Conservation (phyloP, 1,139 yeast species). For the Candida sanyaensis region DNA sequence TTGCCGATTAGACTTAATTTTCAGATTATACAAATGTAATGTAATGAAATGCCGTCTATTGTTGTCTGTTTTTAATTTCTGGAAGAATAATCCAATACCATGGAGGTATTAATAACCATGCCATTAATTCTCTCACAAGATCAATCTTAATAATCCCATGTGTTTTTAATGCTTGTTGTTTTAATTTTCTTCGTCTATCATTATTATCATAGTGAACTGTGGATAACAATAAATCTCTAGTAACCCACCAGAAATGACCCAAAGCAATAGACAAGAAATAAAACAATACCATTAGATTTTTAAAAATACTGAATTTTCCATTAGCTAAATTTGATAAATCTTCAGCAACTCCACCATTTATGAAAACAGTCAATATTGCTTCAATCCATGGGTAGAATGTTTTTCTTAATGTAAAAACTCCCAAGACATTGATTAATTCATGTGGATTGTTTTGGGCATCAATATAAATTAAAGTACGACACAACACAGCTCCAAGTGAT, state of each 20-base stretch:
- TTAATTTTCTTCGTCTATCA: slow-evolving; percentile 15
- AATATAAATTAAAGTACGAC: slow-evolving; percentile 29
- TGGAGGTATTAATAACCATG: slow-evolving; percentile 34
- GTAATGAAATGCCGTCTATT: neutral
- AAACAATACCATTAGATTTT: slow-evolving; percentile 17
- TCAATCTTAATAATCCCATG: slow-evolving; percentile 15
- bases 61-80: slow-evolving; percentile 12
- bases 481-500: slow-evolving; percentile 26
- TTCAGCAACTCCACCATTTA: slow-evolving; percentile 9
- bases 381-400: slow-evolving; percentile 29
- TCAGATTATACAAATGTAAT: no score
- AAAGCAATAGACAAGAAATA: slow-evolving; percentile 22
- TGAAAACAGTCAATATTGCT: slow-evolving; percentile 20
- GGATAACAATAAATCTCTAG: slow-evolving; percentile 24
- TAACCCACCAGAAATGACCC: slow-evolving; percentile 46
- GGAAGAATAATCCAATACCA: slow-evolving; percentile 37
- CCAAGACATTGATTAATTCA: slow-evolving; percentile 25
- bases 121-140: slow-evolving; percentile 15
- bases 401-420: slow-evolving; percentile 26
- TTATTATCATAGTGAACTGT: slow-evolving; percentile 22
- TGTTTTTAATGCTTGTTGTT: slow-evolving; percentile 17
- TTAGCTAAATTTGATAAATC: neutral
- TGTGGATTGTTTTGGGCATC: slow-evolving; percentile 32
- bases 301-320: slow-evolving; percentile 1
- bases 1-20: no score